Evolutionary conservation across 495 filamentous ascomycete species (phyloP).

Genomic region (Aspergillus conjunctus): DNA sequence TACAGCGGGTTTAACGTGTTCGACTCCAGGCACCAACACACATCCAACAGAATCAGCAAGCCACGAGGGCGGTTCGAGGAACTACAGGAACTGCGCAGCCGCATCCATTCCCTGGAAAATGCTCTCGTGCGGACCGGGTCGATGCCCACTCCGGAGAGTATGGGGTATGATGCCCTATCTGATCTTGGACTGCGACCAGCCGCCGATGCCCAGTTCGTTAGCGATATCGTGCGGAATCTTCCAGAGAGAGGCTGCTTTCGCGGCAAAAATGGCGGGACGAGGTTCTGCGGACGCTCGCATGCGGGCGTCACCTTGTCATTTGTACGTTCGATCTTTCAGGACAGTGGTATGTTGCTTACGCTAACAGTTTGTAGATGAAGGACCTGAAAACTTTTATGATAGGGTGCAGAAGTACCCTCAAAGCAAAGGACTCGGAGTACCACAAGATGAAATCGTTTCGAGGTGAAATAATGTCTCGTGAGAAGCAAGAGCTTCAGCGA

Average conservation of each 20-base stretch:
- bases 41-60: constrained; percentile 34
- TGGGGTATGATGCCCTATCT: constrained; percentile 29
- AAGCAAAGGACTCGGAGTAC: constrained; percentile 35
- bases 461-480: constrained; percentile 35
- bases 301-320: constrained; percentile 47
- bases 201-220: constrained; percentile 29
- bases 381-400: constrained; percentile 49
- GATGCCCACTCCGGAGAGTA: constrained; percentile 34
- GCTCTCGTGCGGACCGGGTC: constrained; percentile 30
- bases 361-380: constrained; percentile 42
- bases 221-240: constrained; percentile 38
- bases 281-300: constrained; percentile 53
- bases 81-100: constrained; percentile 36
- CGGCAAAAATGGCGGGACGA: constrained; percentile 50
- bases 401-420: constrained; percentile 34
- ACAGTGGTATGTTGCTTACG: not conserved
- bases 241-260: constrained; percentile 42
- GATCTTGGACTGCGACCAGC: constrained; percentile 22
- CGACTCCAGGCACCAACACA: constrained; percentile 38
- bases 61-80: constrained; percentile 33
- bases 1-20: constrained; percentile 43
- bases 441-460: constrained; percentile 39
- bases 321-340: constrained; percentile 33
- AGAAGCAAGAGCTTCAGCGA: constrained; percentile 39
- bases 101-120: constrained; percentile 36